Percentiles rank a stretch among this genome's conserved stretches.
These are phyloP conservation scores for Hydnomerulius pinastri DNA, from an alignment of 768 basidiomycete genomes.

Conservation along the genomic window DNA sequence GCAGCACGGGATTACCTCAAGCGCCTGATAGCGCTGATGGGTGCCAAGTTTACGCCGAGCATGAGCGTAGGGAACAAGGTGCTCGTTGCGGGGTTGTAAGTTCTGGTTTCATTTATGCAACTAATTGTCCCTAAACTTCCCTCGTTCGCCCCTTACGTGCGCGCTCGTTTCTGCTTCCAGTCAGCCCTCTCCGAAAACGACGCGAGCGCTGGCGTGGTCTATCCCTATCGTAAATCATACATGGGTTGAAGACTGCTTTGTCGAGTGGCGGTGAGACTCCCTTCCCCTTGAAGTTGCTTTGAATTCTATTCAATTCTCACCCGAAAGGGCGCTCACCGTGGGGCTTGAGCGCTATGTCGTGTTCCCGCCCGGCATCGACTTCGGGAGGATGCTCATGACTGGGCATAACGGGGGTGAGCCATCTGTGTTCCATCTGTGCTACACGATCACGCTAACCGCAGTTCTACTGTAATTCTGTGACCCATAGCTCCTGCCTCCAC, in stretches of 20 bases:
- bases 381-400: constrained; percentile 42
- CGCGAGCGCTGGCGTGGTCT: constrained; percentile 75
- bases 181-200: constrained; percentile 56
- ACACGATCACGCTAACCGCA: neutral
- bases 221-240: constrained; percentile 87
- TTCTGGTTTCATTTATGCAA: constrained; percentile 7
- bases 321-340: constrained; percentile 50
- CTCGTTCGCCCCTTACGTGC: constrained; percentile 30
- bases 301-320: neutral
- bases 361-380: constrained; percentile 71
- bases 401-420: constrained; percentile 17
- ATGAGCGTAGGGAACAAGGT: constrained; percentile 79
- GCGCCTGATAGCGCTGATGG: constrained; percentile 74
- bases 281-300: neutral
- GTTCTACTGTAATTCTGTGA: neutral
- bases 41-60: constrained; percentile 78
- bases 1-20: constrained; percentile 87
- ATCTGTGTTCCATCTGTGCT: neutral
- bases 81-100: constrained; percentile 83
- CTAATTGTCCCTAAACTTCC: neutral
- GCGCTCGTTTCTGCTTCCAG: constrained; percentile 20
- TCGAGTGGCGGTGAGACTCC: constrained; percentile 58
- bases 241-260: constrained; percentile 91
- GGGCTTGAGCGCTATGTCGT: constrained; percentile 66
- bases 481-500: constrained; percentile 5